Evolutionary conservation across 140 eudicot species (phyloP), one percentile per base, ranked within the genome.

Genomic region (Bidens hawaiensis): DNA sequence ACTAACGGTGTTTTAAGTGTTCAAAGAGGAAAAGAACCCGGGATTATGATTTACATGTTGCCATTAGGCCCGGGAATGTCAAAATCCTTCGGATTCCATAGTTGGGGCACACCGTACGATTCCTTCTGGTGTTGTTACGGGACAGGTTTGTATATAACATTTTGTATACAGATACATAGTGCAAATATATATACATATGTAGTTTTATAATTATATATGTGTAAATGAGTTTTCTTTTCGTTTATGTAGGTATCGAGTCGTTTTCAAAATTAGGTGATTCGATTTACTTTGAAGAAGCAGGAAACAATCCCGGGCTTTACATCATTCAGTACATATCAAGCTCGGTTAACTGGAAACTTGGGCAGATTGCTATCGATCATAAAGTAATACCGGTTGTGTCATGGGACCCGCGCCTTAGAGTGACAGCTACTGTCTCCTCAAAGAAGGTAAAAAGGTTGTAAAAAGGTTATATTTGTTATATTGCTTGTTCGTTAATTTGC

Each of bases 121-220:
- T 61, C 77, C 28, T 93, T 93, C 73, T 93, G 96, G 99, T 93
- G 99, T 52, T 93, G 99, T 78, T 93, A 88, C 46, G 99, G 95
- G 25, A 85, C 99, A 75, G 96, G 99, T 86, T 64, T 43, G 60
- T n/a, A n/a, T 26, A 38, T 61, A 4, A 13, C 6, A 13, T 46
- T 45, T 64, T 24, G 34, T 15, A 33, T 47, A 48, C 50, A 4
- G 52, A 14, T 54, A 22, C 0, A 45, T 6, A n/a, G n/a, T n/a
- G n/a, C n/a, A n/a, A n/a, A n/a, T n/a, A n/a, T n/a, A n/a, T n/a
- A n/a, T n/a, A n/a, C n/a, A n/a, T n/a, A n/a, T n/a, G n/a, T n/a
- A n/a, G n/a, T n/a, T n/a, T n/a, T n/a, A n/a, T n/a, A n/a, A n/a
- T n/a, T n/a, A n/a, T n/a, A n/a, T n/a, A n/a, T n/a, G n/a, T n/a